Base-by-base conservation (phyloP, 2,329 filamentous ascomycete genomes). In the Pseudogymnoascus sp. region DNA sequence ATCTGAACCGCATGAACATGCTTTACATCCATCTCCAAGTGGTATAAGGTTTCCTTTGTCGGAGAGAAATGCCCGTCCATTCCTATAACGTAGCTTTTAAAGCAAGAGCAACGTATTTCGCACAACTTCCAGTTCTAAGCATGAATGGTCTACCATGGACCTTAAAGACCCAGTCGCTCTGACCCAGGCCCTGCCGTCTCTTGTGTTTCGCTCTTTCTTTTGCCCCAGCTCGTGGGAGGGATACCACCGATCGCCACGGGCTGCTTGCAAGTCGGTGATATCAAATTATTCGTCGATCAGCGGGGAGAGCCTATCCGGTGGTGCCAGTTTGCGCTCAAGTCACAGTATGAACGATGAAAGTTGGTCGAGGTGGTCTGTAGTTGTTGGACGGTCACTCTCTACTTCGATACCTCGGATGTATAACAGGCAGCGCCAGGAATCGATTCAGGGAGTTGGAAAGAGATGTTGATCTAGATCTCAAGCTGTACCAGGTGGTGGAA, bases 11-110 rank as follows among this genome's bases (percentile, higher is more conserved):
- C 79, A 69, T 89, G 85, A 65, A 89, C 79, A 75, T 88, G 84
- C 75, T 86, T 88, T 72, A 89, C 77, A 77, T 89, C 85, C 83
- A 88, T 87, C 76, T 88, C 85, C 75, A 89, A 79, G 80, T 79
- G 83, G 73, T 86, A 85, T 71, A 88, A 78, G 76, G 88, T 85
- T 78, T 88, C 85, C 72, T 84, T 82, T 70, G 80, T 79, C 68
- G 81, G 78, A 56, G 80, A 72, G 71, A 85, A 85, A 69, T 84
- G 83, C 67, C 82, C 76, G 83, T 89, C 86, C 86, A 89, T 89
- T 56, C 50, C 50, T 33, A 22, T 56, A 19, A 16, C 50, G 50
- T 33, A 56, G 10, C n/a, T 19, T 33, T 19, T 26, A 33, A 33
- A 10, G n/a, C n/a, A 56, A 56, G 26, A 19, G 50, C 28, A 19